Conservation (phyloP, 2,329 filamentous ascomycete genomes). For the Dothideomycetidae sp. region DNA sequence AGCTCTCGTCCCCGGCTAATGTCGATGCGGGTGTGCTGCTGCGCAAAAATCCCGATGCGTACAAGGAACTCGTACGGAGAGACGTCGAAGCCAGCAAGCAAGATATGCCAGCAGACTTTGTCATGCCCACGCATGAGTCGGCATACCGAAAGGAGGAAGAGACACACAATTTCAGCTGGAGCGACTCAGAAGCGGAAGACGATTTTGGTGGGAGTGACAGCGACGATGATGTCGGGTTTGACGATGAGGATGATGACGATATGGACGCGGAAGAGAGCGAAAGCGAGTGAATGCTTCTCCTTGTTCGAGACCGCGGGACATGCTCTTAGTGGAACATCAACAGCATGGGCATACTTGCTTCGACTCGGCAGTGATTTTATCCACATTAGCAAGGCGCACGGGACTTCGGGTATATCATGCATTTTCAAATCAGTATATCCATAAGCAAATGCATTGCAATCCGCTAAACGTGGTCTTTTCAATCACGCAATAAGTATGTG, state of each 20-base stretch:
- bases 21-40: slow-evolving; percentile 84
- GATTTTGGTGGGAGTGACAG: slow-evolving; percentile 64
- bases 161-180: slow-evolving; percentile 59
- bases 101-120: slow-evolving; percentile 65
- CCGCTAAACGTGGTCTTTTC: no score
- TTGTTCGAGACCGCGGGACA: neutral
- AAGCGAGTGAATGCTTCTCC: slow-evolving; percentile 8
- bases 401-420: no score
- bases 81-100: slow-evolving; percentile 60
- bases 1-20: slow-evolving; percentile 86
- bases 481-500: no score
- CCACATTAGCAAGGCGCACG: no score
- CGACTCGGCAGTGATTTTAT: no score
- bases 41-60: slow-evolving; percentile 55
- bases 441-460: no score
- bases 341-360: neutral
- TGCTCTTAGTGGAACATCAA: neutral
- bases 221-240: slow-evolving; percentile 34
- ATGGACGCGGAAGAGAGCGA: slow-evolving; percentile 42
- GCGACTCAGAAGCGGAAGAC: slow-evolving; percentile 42
- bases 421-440: no score
- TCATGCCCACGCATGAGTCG: slow-evolving; percentile 62
- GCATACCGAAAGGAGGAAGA: slow-evolving; percentile 43
- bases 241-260: slow-evolving; percentile 47
- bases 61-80: slow-evolving; percentile 53